Conservation (phyloP, 2,329 filamentous ascomycete species). For the Colletotrichum musicola region DNA sequence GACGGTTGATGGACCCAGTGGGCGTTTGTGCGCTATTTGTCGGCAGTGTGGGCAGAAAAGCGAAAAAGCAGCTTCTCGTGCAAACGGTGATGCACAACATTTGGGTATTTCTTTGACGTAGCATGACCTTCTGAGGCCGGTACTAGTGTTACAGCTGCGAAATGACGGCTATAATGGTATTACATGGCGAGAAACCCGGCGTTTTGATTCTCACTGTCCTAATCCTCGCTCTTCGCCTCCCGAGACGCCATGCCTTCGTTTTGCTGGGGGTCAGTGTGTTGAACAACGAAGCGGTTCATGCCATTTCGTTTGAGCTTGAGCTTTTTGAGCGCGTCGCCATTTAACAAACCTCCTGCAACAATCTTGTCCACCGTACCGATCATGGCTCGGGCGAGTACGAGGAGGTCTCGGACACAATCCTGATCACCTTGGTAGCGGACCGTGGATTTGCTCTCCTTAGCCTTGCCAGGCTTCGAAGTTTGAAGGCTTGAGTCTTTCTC, state of each 20-base stretch:
- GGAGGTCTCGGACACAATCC: slow-evolving; percentile 46
- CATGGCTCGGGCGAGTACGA: slow-evolving; percentile 60
- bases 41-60: no score
- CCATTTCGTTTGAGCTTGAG: slow-evolving; percentile 48
- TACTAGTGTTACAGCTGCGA: no score
- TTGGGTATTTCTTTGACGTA: no score
- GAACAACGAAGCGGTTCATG: slow-evolving; percentile 46
- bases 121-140: no score
- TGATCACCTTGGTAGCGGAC: slow-evolving; percentile 40
- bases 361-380: slow-evolving; percentile 60
- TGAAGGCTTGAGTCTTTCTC: no score
- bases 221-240: neutral
- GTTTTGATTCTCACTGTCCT: neutral
- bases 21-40: no score
- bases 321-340: slow-evolving; percentile 47
- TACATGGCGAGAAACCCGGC: neutral
- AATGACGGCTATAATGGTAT: neutral
- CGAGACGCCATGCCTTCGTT: neutral
- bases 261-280: slow-evolving; percentile 36
- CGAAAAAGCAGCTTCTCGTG: no score
- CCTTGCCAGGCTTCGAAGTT: no score
- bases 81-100: no score
- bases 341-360: slow-evolving; percentile 54
- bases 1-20: no score
- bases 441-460: no score